phyloP scores from a whole-genome alignment of 2,329 filamentous ascomycete genomes.

The Fusarium haematococcum region DNA sequence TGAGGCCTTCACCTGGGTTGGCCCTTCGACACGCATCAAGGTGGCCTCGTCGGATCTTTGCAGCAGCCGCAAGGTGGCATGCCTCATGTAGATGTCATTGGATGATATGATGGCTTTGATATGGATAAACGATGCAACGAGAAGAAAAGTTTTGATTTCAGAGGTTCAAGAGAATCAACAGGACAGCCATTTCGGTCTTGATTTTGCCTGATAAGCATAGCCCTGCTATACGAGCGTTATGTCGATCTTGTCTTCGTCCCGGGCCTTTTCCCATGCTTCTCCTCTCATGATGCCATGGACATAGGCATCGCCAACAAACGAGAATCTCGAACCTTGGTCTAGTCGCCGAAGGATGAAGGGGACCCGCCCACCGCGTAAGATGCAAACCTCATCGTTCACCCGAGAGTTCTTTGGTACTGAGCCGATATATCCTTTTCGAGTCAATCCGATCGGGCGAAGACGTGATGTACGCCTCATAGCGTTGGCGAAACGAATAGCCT shows the following conservation, averaged over 20 bases:
- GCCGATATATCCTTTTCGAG: neutral
- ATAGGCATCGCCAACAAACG: neutral
- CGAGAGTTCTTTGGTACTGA: neutral
- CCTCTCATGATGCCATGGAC: neutral
- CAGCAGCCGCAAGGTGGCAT: slow-evolving; percentile 76
- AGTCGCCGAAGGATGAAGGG: neutral
- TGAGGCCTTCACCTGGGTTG: slow-evolving; percentile 80
- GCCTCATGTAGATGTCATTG: slow-evolving; percentile 71
- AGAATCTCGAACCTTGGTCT: neutral
- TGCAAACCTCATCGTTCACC: neutral
- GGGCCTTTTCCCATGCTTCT: neutral
- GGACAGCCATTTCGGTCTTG: neutral
- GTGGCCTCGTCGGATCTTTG: slow-evolving; percentile 75
- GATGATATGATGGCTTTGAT: neutral
- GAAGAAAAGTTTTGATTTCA: slow-evolving; percentile 28
- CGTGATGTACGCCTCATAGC: neutral
- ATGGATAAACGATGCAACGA: slow-evolving; percentile 22
- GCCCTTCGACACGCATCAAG: slow-evolving; percentile 71
- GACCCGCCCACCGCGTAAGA: neutral
- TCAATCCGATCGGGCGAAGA: neutral
- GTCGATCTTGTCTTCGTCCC: neutral
- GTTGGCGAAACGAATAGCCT: neutral
- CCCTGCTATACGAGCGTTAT: neutral
- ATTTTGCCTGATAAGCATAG: neutral
- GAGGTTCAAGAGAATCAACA: neutral